Percentiles rank a stretch among this genome's conserved stretches.
Conservation (phyloP, 768 basidiomycete species). For the Boletus sp. region DNA sequence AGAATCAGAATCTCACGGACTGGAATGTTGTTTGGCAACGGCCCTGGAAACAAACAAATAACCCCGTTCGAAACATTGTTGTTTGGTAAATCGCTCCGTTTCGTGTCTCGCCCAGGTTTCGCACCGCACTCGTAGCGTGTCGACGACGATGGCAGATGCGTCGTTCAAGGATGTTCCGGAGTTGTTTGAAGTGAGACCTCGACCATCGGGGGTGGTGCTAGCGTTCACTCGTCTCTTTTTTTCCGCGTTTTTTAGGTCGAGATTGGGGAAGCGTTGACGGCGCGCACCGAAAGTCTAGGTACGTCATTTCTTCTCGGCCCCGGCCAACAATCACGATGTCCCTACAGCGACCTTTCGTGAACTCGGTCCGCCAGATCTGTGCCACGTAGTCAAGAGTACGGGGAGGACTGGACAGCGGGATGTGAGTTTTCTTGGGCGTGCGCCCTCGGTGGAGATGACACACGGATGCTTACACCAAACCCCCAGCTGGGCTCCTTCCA, state of each 20-base stretch:
- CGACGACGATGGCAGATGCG: constrained; percentile 55
- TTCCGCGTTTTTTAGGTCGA: constrained; percentile 56
- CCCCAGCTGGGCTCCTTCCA: constrained; percentile 90
- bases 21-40: constrained; percentile 25
- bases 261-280: constrained; percentile 82
- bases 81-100: neutral
- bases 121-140: neutral
- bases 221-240: neutral
- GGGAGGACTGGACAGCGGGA: constrained; percentile 83
- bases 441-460: neutral
- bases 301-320: constrained; percentile 31
- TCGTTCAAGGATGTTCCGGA: constrained; percentile 93
- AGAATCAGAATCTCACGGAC: constrained; percentile 9
- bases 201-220: neutral
- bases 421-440: constrained; percentile 44
- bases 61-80: neutral
- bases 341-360: constrained; percentile 88
- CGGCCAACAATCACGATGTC: neutral
- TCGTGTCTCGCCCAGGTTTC: neutral
- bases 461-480: neutral
- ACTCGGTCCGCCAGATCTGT: constrained; percentile 95
- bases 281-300: constrained; percentile 92
- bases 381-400: constrained; percentile 91
- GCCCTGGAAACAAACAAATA: constrained; percentile 24
- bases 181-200: constrained; percentile 77